Evolutionary conservation across 495 filamentous ascomycete species (phyloP), one percentile per base, ranked within the genome.

Genomic region (Tetracladium setigerum): DNA sequence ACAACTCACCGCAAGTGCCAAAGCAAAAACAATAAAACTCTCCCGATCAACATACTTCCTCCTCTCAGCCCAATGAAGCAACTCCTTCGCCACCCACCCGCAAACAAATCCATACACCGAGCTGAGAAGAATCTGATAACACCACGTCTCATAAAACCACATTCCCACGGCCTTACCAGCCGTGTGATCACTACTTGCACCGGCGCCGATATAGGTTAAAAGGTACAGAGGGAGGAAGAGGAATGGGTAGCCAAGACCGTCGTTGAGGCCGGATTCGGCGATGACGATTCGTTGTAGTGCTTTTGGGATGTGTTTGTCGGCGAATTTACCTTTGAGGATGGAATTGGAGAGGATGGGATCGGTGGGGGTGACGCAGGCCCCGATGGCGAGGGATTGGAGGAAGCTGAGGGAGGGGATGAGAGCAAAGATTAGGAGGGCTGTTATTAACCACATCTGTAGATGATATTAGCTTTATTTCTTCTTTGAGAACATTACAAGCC

Each of bases 311-410:
- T 95, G 86, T 55, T 88, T 84, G 48, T 95, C 89, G 9, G 89
- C 90, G 53, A 95, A 95, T 54, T 86, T 90, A 34, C 90, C 90
- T 68, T 95, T 95, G 38, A 95, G 87, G 46, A 95, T 94, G 2
- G 83, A 83, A 50, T 92, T 91, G 19, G 86, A 89, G 27, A 95
- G 67, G 18, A 95, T 82, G 0, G 91, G 91, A 59, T 97, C 91
- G 0, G 91, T 95, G 0, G 90, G 90, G 4, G 89, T 94, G 12
- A 97, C 80, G 57, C 89, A 94, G 19, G 88, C 82, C 2, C 78
- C 89, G 27, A 95, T 67, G 2, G 81, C 83, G 16, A 95, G 69
- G 0, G 89, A 81, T 57, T 90, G 81, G 1, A 95, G 72, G 52
- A 94, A 86, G 36, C 65, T 62, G 17, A 94, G 63, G 47, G 82